Evolutionary conservation across 495 filamentous ascomycete species (phyloP).

Genomic region (Xylaria castorea): DNA sequence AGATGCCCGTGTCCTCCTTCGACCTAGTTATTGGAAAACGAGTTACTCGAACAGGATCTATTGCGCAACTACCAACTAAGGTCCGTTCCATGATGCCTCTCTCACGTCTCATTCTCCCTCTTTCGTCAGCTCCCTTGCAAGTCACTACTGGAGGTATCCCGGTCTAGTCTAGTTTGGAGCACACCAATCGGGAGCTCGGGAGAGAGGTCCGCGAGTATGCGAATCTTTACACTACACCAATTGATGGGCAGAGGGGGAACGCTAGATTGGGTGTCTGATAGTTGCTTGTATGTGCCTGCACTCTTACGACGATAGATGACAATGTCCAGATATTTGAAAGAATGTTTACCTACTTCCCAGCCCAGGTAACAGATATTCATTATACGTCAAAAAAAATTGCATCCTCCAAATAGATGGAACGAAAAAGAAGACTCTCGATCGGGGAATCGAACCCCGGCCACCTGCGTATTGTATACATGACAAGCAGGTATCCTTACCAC

Average conservation of each 20-base stretch:
- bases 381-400: not conserved
- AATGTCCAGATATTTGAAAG: not conserved
- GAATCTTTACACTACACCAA: conserved; percentile 25
- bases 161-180: not conserved
- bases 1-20: not conserved
- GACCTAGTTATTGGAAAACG: not conserved
- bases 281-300: not conserved
- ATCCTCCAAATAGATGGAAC: too few species aligned
- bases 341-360: too few species aligned
- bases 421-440: conserved; percentile 41
- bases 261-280: not conserved
- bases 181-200: conserved; percentile 7
- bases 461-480: conserved; percentile 38
- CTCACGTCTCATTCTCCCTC: not conserved
- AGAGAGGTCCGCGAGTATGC: conserved; percentile 7
- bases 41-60: not conserved
- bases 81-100: not conserved
- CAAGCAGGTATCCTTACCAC: conserved; percentile 32
- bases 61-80: not conserved
- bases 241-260: not conserved
- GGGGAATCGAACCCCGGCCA: conserved; percentile 53
- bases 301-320: not conserved
- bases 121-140: not conserved
- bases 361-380: too few species aligned
- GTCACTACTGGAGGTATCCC: not conserved